Evolutionary conservation across 169 alveolate genomes (phyloP).

Genomic region (Ichthyophthirius multifiliis): DNA sequence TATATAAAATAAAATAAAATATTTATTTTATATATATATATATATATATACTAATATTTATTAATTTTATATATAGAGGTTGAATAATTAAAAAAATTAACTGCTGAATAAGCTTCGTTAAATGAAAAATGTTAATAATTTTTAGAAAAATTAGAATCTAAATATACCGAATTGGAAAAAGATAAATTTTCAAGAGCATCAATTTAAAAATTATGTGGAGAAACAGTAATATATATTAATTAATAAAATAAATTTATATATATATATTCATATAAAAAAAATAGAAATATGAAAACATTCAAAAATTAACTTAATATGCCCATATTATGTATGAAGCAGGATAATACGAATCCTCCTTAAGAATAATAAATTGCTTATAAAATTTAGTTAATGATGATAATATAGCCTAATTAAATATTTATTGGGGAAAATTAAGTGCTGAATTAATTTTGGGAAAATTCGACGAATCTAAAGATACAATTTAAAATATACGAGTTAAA

Average conservation of each 20-base stretch:
- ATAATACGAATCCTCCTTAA: neutral
- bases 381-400: too few relatives aligned
- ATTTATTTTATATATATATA: neutral
- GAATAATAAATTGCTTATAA: neutral
- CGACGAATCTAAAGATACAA: neutral
- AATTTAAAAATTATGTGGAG: neutral
- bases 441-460: neutral
- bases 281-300: neutral
- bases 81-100: neutral
- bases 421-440: too few relatives aligned
- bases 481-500: neutral
- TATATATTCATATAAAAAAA: neutral
- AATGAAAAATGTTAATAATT: neutral
- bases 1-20: neutral
- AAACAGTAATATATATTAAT: neutral
- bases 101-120: slow-evolving; percentile 11
- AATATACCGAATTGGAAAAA: neutral
- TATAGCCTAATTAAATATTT: too few relatives aligned
- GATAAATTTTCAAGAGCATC: neutral
- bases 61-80: neutral
- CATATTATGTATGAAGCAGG: neutral
- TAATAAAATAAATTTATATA: too few relatives aligned
- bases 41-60: neutral
- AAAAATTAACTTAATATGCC: neutral
- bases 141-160: neutral